Percentiles rank a stretch among this genome's conserved stretches.
phyloP scores from a whole-genome alignment of 2,329 filamentous ascomycete genomes.

The Paraphoma chrysanthemicola region DNA sequence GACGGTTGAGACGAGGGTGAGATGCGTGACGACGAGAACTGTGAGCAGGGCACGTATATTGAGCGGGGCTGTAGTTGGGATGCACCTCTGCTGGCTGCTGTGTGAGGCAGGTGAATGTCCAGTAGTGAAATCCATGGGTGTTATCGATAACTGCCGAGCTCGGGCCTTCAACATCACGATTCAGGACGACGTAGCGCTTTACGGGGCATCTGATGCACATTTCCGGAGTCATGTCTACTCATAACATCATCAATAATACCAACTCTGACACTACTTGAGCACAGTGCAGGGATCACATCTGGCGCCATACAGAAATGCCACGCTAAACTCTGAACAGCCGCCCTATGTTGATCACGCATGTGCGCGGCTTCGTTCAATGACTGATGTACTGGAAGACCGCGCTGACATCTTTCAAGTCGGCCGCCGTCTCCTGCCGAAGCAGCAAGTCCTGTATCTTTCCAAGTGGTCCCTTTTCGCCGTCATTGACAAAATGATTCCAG shows the following conservation, averaged over 20 bases:
- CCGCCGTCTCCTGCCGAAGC: slow-evolving; percentile 81
- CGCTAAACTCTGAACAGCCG: neutral
- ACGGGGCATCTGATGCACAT: slow-evolving; percentile 3
- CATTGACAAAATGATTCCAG: slow-evolving; percentile 98
- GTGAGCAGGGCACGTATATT: neutral
- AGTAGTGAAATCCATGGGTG: neutral
- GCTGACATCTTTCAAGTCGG: slow-evolving; percentile 74
- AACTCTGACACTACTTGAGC: too few species aligned
- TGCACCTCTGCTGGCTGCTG: too few species aligned
- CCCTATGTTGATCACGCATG: neutral
- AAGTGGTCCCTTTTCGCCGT: slow-evolving; percentile 69
- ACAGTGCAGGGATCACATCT: too few species aligned
- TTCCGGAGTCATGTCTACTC: neutral
- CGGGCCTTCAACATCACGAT: neutral
- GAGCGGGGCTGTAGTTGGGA: too few species aligned
- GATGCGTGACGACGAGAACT: neutral
- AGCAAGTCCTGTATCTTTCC: slow-evolving; percentile 88
- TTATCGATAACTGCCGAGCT: neutral
- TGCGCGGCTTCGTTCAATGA: slow-evolving; percentile 55
- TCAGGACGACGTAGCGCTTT: neutral
- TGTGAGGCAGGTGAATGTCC: neutral
- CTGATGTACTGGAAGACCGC: slow-evolving; percentile 99
- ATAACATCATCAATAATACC: too few species aligned
- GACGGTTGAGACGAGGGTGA: neutral
- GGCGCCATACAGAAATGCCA: neutral